Percentiles rank a stretch among this genome's conserved stretches.
phyloP scores from a whole-genome alignment of 2,329 filamentous ascomycete species.

The Beauveria bassiana region DNA sequence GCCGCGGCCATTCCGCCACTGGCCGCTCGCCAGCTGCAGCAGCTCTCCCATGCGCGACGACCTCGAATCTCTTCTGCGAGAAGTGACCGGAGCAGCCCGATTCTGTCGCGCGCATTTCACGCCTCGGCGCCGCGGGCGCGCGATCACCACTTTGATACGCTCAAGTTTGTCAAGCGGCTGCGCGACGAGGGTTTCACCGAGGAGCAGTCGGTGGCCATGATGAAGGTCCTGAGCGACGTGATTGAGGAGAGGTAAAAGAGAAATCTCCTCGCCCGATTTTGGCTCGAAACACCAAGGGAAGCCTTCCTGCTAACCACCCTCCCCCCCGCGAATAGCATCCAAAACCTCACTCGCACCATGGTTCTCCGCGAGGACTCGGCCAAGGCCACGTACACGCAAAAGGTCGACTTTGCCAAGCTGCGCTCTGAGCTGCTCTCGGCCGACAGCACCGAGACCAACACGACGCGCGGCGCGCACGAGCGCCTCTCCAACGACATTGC shows the following conservation, averaged over 20 bases:
- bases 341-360: conserved; percentile 96
- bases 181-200: conserved; percentile 92
- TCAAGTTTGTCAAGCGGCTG: conserved; percentile 90
- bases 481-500: conserved; percentile 89
- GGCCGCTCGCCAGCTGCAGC: conserved; percentile 15
- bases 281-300: too few species aligned
- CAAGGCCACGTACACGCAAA: conserved; percentile 73
- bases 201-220: conserved; percentile 94
- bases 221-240: conserved; percentile 92
- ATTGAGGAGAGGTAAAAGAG: conserved; percentile 75
- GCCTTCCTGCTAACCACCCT: too few species aligned
- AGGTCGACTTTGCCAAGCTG: conserved; percentile 96
- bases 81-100: conserved; percentile 16
- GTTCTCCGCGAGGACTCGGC: conserved; percentile 89
- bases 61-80: conserved; percentile 15
- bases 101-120: conserved; percentile 52
- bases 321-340: conserved; percentile 53
- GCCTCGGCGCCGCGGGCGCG: conserved; percentile 49
- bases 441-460: conserved; percentile 82
- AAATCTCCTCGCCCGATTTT: too few species aligned
- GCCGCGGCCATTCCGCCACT: conserved; percentile 18
- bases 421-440: conserved; percentile 88
- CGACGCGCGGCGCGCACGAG: conserved; percentile 86
- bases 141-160: conserved; percentile 95
- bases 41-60: conserved; percentile 3